Percentiles rank a stretch among this genome's conserved stretches.
phyloP scores from a whole-genome alignment of 768 basidiomycete species.

The Lactarius deliciosus region DNA sequence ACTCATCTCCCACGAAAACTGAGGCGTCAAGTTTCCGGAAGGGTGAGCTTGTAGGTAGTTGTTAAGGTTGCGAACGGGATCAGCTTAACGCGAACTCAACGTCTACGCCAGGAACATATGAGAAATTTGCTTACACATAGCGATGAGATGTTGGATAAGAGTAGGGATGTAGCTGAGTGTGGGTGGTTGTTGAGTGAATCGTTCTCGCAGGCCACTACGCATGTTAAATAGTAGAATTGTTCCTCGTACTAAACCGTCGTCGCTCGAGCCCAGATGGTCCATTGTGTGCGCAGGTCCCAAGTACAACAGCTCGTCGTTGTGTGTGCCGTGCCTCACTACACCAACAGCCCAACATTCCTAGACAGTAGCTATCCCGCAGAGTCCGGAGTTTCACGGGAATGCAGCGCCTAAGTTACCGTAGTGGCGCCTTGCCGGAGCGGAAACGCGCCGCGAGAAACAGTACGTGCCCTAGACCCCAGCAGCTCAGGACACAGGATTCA shows the following conservation, averaged over 20 bases:
- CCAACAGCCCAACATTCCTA: neutral
- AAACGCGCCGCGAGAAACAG: neutral
- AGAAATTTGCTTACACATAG: constrained; percentile 6
- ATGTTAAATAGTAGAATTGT: constrained; percentile 13
- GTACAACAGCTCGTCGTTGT: constrained; percentile 17
- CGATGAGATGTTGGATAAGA: neutral
- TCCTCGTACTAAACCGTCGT: neutral
- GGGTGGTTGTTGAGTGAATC: neutral
- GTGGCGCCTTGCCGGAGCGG: neutral
- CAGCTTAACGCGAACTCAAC: neutral
- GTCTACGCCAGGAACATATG: neutral
- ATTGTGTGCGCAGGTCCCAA: neutral
- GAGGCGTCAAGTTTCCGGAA: neutral
- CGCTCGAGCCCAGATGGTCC: neutral
- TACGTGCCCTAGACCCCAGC: constrained; percentile 6
- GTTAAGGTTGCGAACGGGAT: constrained; percentile 14
- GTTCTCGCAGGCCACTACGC: neutral
- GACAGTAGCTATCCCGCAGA: neutral
- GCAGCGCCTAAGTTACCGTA: neutral
- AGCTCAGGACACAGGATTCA: neutral
- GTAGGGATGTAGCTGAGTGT: neutral
- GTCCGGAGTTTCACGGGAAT: neutral
- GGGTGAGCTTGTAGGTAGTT: neutral
- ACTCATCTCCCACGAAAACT: neutral
- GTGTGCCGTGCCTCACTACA: neutral